Evolutionary conservation across 2,329 filamentous ascomycete species (phyloP).

Genomic region (Pseudocercospora eumusae): DNA sequence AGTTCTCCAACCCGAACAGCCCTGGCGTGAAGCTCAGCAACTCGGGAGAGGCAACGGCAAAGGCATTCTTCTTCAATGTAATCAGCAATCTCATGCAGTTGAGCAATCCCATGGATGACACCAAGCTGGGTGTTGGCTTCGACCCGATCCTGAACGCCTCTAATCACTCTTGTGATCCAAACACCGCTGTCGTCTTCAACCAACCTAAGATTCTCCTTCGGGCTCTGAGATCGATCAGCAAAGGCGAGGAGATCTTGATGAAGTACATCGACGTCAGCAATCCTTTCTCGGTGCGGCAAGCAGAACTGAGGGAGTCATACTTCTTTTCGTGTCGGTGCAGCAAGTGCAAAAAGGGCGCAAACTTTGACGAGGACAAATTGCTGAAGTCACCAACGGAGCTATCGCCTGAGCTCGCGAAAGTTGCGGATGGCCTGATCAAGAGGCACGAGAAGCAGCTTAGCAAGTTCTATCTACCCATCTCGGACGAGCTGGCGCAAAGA

Average conservation of each 20-base stretch:
- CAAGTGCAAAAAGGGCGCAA: constrained; percentile 49
- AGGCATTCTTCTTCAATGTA: constrained; percentile 44
- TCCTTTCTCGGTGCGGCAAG: constrained; percentile 53
- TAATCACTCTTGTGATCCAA: constrained; percentile 65
- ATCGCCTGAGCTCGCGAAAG: constrained; percentile 25
- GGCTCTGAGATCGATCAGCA: constrained; percentile 54
- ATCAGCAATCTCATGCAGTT: constrained; percentile 62
- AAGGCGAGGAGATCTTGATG: constrained; percentile 61
- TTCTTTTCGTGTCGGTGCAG: constrained; percentile 60
- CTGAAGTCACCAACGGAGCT: constrained; percentile 37
- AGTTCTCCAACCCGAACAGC: constrained; percentile 13
- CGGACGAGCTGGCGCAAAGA: constrained; percentile 24
- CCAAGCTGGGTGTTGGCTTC: constrained; percentile 59
- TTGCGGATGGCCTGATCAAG: constrained; percentile 28
- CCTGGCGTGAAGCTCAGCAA: neutral
- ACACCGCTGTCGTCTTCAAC: constrained; percentile 60
- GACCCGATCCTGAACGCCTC: constrained; percentile 57
- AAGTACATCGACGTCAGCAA: constrained; percentile 63
- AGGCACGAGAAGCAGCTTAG: constrained; percentile 29
- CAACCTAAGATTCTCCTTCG: constrained; percentile 54
- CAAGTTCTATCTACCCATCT: constrained; percentile 26
- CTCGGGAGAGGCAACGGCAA: constrained; percentile 7
- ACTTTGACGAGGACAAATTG: constrained; percentile 47
- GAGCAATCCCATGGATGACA: constrained; percentile 56
- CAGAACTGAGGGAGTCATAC: constrained; percentile 57